Base-by-base conservation (phyloP, 2,329 filamentous ascomycete species). In the Aspergillus texensis region DNA sequence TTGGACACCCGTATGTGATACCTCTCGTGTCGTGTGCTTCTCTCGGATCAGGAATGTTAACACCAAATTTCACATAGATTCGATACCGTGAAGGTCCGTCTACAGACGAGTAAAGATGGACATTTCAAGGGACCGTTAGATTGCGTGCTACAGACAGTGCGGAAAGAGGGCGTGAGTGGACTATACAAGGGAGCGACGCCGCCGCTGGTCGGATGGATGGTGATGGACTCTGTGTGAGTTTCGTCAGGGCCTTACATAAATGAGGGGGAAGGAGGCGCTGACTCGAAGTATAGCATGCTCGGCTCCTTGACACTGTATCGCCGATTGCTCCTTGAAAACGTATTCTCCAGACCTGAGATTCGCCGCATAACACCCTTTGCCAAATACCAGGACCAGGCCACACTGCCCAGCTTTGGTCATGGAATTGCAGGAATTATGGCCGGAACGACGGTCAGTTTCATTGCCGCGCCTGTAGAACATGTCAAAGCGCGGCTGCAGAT, bases 201-300 rank as follows among this genome's bases (percentile, higher is more conserved):
- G 61, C 95, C 95, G 58, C 83, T 98, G 56, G 88, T 97, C 58
- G 95, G 95, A 71, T 98, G 95, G 95, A 97, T 98, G 91, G 92
- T 96, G 74, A 98, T 98, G 94, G 95, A 99, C 81, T 88, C 85
- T 60, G 77, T 90, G 81, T 85, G 77, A 68, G 79, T 67, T 28
- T 4, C n/a, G 6, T 5, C 48, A 5, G 9, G 26, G 1, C 9
- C 16, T n/a, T n/a, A 6, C 19, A 21, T 3, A 2, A n/a, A n/a
- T 24, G 19, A 28, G 8, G 24, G 39, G 16, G 32, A 19, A 48
- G 12, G 32, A 16, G 19, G 32, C 62, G 69, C 78, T 77, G 30
- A 69, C 52, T 1, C 21, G 28, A 54, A n/a, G 19, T 62, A 21
- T 61, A 83, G 81, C 63, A 97, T 98, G 94, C 86, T 98, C 39